These are phyloP conservation scores for Coccomyxa sp. DNA, from an alignment of 139 green algal species.

Conservation along the genomic window DNA sequence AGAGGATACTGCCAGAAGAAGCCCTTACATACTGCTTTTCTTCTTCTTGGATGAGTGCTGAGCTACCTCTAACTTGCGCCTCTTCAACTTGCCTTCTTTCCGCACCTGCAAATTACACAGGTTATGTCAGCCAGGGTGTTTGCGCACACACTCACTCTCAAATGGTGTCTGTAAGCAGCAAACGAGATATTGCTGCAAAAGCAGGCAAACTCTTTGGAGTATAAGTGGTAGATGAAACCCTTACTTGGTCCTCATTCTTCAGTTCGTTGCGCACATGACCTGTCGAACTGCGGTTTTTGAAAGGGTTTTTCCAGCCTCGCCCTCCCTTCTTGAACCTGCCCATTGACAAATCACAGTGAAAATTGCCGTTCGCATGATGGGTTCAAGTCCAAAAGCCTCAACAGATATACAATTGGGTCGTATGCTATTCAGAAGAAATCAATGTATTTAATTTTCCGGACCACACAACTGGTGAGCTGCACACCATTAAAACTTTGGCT, in stretches of 20 bases:
- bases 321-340: slow-evolving; percentile 47
- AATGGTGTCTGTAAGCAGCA: too few relatives aligned
- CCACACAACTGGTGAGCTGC: too few relatives aligned
- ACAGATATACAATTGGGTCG: not conserved
- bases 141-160: too few relatives aligned
- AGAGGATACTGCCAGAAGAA: too few relatives aligned
- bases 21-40: too few relatives aligned
- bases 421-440: not conserved
- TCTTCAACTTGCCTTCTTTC: not conserved
- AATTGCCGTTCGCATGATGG: too few relatives aligned
- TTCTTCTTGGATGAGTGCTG: too few relatives aligned
- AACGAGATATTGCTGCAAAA: too few relatives aligned
- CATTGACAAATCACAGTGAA: not conserved
- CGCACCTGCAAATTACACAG: not conserved
- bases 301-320: slow-evolving; percentile 47
- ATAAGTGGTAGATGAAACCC: too few relatives aligned
- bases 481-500: not conserved
- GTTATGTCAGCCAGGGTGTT: too few relatives aligned
- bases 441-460: too few relatives aligned
- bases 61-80: not conserved
- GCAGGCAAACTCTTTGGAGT: too few relatives aligned
- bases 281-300: slow-evolving; percentile 12
- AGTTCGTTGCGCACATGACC: not conserved
- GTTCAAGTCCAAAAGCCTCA: not conserved
- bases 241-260: slow-evolving; percentile 7